Percentiles rank a stretch among this genome's conserved stretches.
phyloP scores from a whole-genome alignment of 1,284 basidiomycete species.

The Moesziomyces parantarcticus region DNA sequence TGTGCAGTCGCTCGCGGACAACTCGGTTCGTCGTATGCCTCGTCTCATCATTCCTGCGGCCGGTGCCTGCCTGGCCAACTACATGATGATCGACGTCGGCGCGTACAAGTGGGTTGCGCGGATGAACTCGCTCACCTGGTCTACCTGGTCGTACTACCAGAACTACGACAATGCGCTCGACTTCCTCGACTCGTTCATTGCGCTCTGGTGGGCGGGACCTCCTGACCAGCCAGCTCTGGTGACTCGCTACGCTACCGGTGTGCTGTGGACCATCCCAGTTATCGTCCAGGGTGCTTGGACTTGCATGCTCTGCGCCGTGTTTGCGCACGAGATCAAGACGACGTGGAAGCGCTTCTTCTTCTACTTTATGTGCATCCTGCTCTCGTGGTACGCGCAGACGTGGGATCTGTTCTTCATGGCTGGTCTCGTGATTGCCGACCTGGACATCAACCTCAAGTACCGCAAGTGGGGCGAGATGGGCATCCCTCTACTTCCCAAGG shows the following conservation, averaged over 20 bases:
- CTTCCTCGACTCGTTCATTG: slow-evolving; percentile 51
- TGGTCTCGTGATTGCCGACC: slow-evolving; percentile 58
- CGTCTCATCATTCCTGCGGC: slow-evolving; percentile 53
- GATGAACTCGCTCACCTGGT: slow-evolving; percentile 56
- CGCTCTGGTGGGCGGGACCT: slow-evolving; percentile 55
- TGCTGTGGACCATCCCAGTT: slow-evolving; percentile 62
- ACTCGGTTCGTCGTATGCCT: slow-evolving; percentile 56
- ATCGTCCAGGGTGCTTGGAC: slow-evolving; percentile 59
- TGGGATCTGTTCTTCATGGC: slow-evolving; percentile 62
- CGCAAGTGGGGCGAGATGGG: slow-evolving; percentile 48
- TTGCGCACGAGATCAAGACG: slow-evolving; percentile 57
- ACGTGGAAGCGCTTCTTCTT: slow-evolving; percentile 55
- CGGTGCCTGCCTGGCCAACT: slow-evolving; percentile 51
- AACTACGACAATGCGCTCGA: slow-evolving; percentile 53
- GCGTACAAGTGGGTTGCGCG: slow-evolving; percentile 57
- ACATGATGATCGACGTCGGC: slow-evolving; percentile 56
- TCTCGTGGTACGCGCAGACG: slow-evolving; percentile 57
- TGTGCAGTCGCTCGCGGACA: slow-evolving; percentile 52
- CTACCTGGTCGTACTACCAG: slow-evolving; percentile 58
- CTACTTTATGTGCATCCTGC: slow-evolving; percentile 49
- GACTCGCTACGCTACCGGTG: slow-evolving; percentile 59
- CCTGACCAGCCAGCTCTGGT: slow-evolving; percentile 50
- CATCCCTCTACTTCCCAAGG: slow-evolving; percentile 38
- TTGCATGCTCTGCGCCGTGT: slow-evolving; percentile 51
- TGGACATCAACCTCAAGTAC: slow-evolving; percentile 59